A percentile compares a stretch with the other conserved stretches of the same genome.
phyloP scores from a whole-genome alignment of 495 filamentous ascomycete genomes.

The Podospora anserina region DNA sequence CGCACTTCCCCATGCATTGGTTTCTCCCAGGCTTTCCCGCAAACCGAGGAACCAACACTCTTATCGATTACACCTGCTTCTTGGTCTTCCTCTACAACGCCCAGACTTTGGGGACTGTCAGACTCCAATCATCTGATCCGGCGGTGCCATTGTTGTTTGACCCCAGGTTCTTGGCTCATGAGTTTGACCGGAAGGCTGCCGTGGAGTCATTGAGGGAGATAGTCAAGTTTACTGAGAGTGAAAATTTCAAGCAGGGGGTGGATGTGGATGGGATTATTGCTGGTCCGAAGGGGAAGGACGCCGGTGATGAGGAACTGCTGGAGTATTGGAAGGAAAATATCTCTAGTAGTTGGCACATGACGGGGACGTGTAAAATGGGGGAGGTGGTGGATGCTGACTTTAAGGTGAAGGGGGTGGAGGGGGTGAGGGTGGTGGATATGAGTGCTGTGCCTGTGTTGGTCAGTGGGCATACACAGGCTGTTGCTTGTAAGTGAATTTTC shows the following conservation, averaged over 20 bases:
- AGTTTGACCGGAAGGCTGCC: conserved; percentile 55
- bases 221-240: conserved; percentile 40
- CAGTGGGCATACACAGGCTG: conserved; percentile 36
- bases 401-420: conserved; percentile 52
- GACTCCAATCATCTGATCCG: conserved; percentile 55
- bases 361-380: conserved; percentile 64
- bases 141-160: conserved; percentile 54
- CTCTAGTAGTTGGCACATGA: conserved; percentile 54
- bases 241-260: conserved; percentile 40
- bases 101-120: conserved; percentile 48
- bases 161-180: conserved; percentile 53
- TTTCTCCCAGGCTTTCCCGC: conserved; percentile 36
- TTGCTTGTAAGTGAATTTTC: conserved; percentile 27
- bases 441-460: conserved; percentile 59
- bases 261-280: conserved; percentile 42
- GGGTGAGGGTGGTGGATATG: conserved; percentile 62
- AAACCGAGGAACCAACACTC: conserved; percentile 10
- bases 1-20: conserved; percentile 45
- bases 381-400: conserved; percentile 57
- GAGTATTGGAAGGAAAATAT: conserved; percentile 44
- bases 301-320: conserved; percentile 55
- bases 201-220: conserved; percentile 52
- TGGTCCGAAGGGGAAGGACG: conserved; percentile 39
- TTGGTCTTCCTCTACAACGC: conserved; percentile 38
- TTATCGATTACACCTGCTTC: conserved; percentile 33